These are phyloP conservation scores for Perkinsus olseni DNA, from an alignment of 169 alveolate genomes.

Conservation along the genomic window DNA sequence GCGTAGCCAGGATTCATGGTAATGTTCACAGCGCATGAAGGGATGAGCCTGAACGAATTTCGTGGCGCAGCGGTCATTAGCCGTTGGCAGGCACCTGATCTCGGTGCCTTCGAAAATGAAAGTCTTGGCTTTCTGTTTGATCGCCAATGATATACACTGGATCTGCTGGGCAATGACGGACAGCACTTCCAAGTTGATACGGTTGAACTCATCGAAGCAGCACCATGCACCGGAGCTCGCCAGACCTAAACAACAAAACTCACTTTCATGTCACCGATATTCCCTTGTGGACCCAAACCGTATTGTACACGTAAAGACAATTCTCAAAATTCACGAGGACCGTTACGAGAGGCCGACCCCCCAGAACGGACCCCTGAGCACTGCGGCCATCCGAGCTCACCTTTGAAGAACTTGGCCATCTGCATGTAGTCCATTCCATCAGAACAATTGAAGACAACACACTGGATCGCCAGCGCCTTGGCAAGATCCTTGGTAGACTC, in stretches of 20 bases:
- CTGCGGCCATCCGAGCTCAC: too few species aligned
- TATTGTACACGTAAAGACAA: too few species aligned
- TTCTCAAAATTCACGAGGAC: too few species aligned
- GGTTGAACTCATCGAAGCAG: slow-evolving; percentile 80
- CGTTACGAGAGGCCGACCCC: too few species aligned
- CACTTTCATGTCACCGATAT: not conserved
- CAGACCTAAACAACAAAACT: slow-evolving; percentile 22
- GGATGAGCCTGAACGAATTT: not conserved
- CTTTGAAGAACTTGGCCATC: slow-evolving; percentile 78
- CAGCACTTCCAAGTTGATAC: slow-evolving; percentile 80
- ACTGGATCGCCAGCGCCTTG: slow-evolving; percentile 68
- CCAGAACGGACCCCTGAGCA: too few species aligned
- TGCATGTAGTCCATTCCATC: slow-evolving; percentile 65
- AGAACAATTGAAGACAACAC: slow-evolving; percentile 68
- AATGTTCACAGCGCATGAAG: not conserved
- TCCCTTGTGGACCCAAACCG: too few species aligned
- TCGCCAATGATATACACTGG: slow-evolving; percentile 68
- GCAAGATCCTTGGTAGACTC: slow-evolving; percentile 78
- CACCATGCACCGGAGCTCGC: slow-evolving; percentile 77
- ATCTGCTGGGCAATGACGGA: slow-evolving; percentile 38
- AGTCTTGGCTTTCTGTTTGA: slow-evolving; percentile 46
- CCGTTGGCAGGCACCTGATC: slow-evolving; percentile 70
- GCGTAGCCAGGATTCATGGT: slow-evolving; percentile 47
- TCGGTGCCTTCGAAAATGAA: slow-evolving; percentile 42
- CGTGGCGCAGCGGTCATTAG: not conserved